phyloP scores from a whole-genome alignment of 805 yeast species.

The Danielia oregonensis region DNA sequence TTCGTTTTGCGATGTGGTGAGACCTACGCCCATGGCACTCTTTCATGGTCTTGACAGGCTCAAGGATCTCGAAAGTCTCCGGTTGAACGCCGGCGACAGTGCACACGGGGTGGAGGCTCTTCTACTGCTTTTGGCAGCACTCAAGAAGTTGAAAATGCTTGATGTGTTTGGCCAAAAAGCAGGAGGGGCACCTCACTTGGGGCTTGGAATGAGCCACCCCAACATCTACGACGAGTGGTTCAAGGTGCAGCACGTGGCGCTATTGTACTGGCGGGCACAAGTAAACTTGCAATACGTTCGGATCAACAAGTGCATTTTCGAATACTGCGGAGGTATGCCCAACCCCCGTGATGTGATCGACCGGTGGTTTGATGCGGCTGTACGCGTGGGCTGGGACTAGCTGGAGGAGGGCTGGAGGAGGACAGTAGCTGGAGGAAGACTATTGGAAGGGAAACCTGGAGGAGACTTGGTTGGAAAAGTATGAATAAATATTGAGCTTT shows the following conservation, averaged over 20 bases:
- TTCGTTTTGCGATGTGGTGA: constrained; percentile 25
- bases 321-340: constrained; percentile 20
- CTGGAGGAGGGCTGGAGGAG: background rate
- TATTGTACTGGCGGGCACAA: constrained; percentile 30
- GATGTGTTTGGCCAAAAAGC: constrained; percentile 49
- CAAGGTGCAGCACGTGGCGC: constrained; percentile 52
- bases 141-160: constrained; percentile 28
- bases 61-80: constrained; percentile 28
- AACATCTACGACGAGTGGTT: constrained; percentile 56
- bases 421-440: no score
- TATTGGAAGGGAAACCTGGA: no score
- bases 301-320: constrained; percentile 49
- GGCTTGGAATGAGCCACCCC: constrained; percentile 50
- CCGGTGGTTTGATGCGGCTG: constrained; percentile 42
- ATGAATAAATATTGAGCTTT: no score
- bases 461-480: no score
- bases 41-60: constrained; percentile 14
- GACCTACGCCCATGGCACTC: constrained; percentile 18
- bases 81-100: constrained; percentile 36
- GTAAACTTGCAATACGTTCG: constrained; percentile 37
- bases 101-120: constrained; percentile 5
- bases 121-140: constrained; percentile 18
- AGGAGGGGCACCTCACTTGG: constrained; percentile 53
- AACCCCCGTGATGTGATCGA: constrained; percentile 45
- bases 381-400: constrained; percentile 15